phyloP scores from a whole-genome alignment of 2,329 filamentous ascomycete species.

The Aspergillus melleus region DNA sequence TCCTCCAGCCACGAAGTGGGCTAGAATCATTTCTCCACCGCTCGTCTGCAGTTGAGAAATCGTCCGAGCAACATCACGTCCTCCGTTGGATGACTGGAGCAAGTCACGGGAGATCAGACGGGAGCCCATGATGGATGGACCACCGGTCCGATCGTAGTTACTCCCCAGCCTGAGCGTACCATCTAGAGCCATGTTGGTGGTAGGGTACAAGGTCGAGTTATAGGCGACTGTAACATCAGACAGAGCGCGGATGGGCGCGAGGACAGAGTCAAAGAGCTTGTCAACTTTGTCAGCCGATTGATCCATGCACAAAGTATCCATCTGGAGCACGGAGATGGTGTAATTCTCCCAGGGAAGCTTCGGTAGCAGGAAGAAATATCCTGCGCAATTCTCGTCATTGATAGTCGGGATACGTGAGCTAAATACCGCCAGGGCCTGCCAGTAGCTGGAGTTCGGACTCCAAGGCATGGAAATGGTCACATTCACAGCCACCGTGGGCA shows the following conservation, averaged over 20 bases:
- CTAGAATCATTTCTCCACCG: not conserved
- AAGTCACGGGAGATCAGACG: not conserved
- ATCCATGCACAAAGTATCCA: not conserved
- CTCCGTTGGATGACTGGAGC: not conserved
- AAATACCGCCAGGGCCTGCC: not conserved
- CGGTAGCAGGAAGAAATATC: not conserved
- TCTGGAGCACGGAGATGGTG: not conserved
- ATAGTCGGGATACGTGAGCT: not conserved
- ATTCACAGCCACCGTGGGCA: constrained; percentile 26
- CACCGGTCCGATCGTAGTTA: not conserved
- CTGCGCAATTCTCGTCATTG: not conserved
- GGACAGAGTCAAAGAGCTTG: not conserved
- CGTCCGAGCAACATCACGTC: not conserved
- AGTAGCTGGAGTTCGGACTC: not conserved
- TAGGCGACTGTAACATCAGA: not conserved
- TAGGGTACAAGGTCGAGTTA: not conserved
- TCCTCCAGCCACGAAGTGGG: not conserved
- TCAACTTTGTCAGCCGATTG: not conserved
- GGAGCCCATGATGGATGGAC: not conserved
- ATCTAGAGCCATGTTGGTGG: not conserved
- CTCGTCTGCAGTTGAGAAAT: not conserved
- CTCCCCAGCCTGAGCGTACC: not conserved
- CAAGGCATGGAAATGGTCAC: not conserved
- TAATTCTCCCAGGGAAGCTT: not conserved
- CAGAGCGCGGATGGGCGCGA: not conserved